phyloP scores from a whole-genome alignment of 2,329 filamentous ascomycete genomes.

The Phialophora tarda region DNA sequence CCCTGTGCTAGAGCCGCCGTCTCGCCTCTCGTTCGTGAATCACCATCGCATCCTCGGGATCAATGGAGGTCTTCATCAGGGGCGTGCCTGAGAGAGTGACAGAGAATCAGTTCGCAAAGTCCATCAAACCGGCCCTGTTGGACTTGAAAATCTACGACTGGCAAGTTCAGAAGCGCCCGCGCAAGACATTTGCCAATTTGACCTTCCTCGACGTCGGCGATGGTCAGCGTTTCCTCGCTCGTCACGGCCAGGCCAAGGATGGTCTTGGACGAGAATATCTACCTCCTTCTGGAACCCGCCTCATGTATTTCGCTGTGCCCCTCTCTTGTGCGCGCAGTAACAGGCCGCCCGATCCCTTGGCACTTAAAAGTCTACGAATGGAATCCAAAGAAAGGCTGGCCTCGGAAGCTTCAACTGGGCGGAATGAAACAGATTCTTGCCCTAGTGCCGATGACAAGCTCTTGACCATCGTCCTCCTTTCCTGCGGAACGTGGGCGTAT shows the following conservation, averaged over 20 bases:
- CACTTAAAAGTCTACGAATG: slow-evolving; percentile 47
- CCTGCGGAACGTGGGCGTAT: slow-evolving; percentile 16
- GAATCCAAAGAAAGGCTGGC: slow-evolving; percentile 19
- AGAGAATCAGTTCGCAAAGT: slow-evolving; percentile 49
- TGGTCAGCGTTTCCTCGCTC: slow-evolving; percentile 52
- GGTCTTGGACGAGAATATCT: slow-evolving; percentile 12
- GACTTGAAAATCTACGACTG: slow-evolving; percentile 50
- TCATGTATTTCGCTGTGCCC: slow-evolving; percentile 28
- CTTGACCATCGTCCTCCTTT: background rate
- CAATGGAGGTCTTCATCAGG: slow-evolving; percentile 57
- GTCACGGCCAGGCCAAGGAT: slow-evolving; percentile 40
- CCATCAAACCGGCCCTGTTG: slow-evolving; percentile 48
- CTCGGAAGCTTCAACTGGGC: slow-evolving; percentile 41
- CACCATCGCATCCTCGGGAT: background rate
- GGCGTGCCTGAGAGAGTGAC: slow-evolving; percentile 52
- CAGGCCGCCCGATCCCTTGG: slow-evolving; percentile 45
- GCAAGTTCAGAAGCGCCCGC: slow-evolving; percentile 52
- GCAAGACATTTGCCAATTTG: slow-evolving; percentile 52
- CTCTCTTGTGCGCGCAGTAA: slow-evolving; percentile 46
- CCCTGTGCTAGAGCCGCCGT: background rate
- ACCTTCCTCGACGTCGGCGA: slow-evolving; percentile 53
- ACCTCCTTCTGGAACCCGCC: slow-evolving; percentile 20
- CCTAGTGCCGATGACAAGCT: slow-evolving; percentile 51
- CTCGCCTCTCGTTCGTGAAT: background rate
- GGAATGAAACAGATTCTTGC: slow-evolving; percentile 22